Evolutionary conservation across 345 rosid species (phyloP).

Genomic region (Moringa oleifera): DNA sequence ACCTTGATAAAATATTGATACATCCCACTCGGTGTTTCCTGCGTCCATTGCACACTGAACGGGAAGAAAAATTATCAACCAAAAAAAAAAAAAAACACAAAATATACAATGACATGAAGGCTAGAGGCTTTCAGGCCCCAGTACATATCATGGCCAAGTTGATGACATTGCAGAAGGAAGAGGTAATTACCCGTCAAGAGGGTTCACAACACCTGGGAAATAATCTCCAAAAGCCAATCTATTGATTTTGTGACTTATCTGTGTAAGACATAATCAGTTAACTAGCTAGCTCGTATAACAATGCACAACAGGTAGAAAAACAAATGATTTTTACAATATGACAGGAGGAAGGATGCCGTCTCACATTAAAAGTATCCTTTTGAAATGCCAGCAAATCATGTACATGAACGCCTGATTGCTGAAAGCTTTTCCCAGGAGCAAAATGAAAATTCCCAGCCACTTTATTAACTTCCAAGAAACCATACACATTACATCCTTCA

Average conservation of each 20-base stretch:
- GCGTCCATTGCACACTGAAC: constrained; percentile 75
- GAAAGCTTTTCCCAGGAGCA: constrained; percentile 99
- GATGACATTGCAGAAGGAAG: constrained; percentile 2
- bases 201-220: constrained; percentile 90
- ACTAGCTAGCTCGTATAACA: constrained; percentile 3
- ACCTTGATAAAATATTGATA: constrained; percentile 97
- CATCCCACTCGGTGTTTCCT: constrained; percentile 67
- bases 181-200: constrained; percentile 76
- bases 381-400: constrained; percentile 86
- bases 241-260: constrained; percentile 91
- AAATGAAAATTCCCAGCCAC: constrained; percentile 97
- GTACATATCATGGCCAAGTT: constrained; percentile 2
- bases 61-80: not conserved
- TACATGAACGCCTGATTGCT: constrained; percentile 76
- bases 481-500: constrained; percentile 91
- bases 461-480: constrained; percentile 88
- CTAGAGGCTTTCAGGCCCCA: constrained; percentile 9
- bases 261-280: constrained; percentile 19
- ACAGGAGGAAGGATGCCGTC: constrained; percentile 13
- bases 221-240: constrained; percentile 75
- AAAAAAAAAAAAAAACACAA: not conserved
- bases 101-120: not conserved
- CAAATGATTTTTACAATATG: not conserved
- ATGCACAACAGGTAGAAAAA: not conserved
- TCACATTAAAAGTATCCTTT: constrained; percentile 82